These are phyloP conservation scores for Claviceps fusiformis DNA, from an alignment of 2,329 filamentous ascomycete species.

Conservation along the genomic window DNA sequence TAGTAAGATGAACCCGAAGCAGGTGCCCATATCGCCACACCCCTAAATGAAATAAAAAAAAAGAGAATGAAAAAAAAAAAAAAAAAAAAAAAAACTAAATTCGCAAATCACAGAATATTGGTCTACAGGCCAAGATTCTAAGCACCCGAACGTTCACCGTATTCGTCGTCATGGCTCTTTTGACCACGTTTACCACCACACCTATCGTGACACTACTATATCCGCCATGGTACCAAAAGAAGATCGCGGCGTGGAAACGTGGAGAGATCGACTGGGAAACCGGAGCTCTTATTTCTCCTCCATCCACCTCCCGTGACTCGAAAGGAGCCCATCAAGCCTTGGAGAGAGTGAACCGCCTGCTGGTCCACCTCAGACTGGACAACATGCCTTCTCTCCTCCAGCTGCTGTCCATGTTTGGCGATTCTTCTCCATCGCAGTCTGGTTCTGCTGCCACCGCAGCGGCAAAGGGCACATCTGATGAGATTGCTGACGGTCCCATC, in stretches of 20 bases:
- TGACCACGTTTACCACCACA: slow-evolving; percentile 75
- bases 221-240: slow-evolving; percentile 46
- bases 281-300: slow-evolving; percentile 8
- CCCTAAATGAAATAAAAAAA: no score
- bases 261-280: slow-evolving; percentile 81
- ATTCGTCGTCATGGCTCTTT: slow-evolving; percentile 84
- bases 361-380: slow-evolving; percentile 75
- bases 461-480: slow-evolving; percentile 6
- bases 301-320: slow-evolving; percentile 6
- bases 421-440: slow-evolving; percentile 16
- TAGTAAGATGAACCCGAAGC: slow-evolving; percentile 39
- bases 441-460: not conserved
- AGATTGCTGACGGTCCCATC: slow-evolving; percentile 5
- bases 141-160: slow-evolving; percentile 78
- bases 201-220: slow-evolving; percentile 63
- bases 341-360: slow-evolving; percentile 42
- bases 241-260: slow-evolving; percentile 46
- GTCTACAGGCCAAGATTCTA: slow-evolving; percentile 69
- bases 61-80: not conserved
- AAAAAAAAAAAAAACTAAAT: not conserved
- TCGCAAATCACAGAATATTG: slow-evolving; percentile 43
- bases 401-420: slow-evolving; percentile 67
- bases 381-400: slow-evolving; percentile 72
- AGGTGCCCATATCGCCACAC: not conserved
- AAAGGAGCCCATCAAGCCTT: slow-evolving; percentile 1